Evolutionary conservation across 2,329 filamentous ascomycete genomes (phyloP).

Genomic region (Fusarium bulbicola): DNA sequence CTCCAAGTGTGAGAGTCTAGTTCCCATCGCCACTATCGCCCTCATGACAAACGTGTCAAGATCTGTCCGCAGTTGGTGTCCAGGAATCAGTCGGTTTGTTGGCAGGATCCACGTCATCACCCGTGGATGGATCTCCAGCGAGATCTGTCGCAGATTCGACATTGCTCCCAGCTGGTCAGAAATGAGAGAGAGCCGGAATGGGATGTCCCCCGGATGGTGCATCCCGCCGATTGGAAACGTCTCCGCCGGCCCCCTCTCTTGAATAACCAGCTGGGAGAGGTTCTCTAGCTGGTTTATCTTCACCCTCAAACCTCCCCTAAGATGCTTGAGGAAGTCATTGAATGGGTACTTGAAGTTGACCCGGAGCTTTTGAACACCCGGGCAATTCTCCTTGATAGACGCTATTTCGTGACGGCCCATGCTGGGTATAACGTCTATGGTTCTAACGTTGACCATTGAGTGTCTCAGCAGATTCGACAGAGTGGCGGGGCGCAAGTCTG

Average conservation of each 20-base stretch:
- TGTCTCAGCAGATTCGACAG: fast-evolving
- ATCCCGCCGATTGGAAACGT: not conserved
- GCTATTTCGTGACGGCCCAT: not conserved
- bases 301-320: not conserved
- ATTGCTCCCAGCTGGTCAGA: not conserved
- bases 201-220: not conserved
- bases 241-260: not conserved
- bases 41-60: not conserved
- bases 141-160: fast-evolving
- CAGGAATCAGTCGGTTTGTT: fast-evolving
- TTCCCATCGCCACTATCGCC: not conserved
- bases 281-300: not conserved
- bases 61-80: fast-evolving
- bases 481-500: fast-evolving
- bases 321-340: fast-evolving
- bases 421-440: not conserved
- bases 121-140: fast-evolving
- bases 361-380: fast-evolving
- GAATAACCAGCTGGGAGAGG: not conserved
- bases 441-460: fast-evolving
- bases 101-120: not conserved
- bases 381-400: not conserved
- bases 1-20: not conserved
- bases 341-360: not conserved
- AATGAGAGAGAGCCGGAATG: fast-evolving